Evolutionary conservation across 768 basidiomycete genomes (phyloP), one percentile per base, ranked within the genome.

Genomic region (Mycena vitilis): DNA sequence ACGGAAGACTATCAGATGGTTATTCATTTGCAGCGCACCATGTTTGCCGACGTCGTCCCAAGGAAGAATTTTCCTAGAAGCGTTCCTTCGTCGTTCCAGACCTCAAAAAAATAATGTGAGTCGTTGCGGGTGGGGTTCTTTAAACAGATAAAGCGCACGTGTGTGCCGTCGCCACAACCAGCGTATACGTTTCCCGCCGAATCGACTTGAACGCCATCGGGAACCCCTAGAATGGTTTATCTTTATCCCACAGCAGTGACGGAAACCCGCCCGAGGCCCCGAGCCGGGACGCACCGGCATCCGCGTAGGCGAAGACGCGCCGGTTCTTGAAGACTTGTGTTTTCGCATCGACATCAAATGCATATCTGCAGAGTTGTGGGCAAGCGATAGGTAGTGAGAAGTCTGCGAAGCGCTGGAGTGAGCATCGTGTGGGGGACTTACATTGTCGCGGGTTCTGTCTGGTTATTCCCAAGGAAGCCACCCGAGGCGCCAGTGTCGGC

Each of bases 171-270:
- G n/a, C 87, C 90, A 63, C 86, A 87, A 2, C 88, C 89, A 0
- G 88, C 81, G 73, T 88, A 93, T 0, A 93, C 85, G 69, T 93
- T 92, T 0, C 90, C 90, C 0, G 82, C 75, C 5, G 79, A 79
- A 72, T 94, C 92, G 1, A 90, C 81, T 72, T 90, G 87, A 12
- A 92, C 77, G 13, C 91, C 91, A 66, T 93, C 91, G 8, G 91
- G 86, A 38, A 61, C 37, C 25, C 25, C 13, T 53, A 13, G 6
- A 40, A 40, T 40, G 40, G 40, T 40, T 40, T 30, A 30, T 30
- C 30, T 30, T 30, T 30, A 30, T 30, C 30, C 30, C 30, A 30
- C 30, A 30, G 30, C 30, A 30, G 30, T 30, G 2, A 30, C 30
- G 30, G 30, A 30, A 30, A 30, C 30, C 30, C 30, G 30, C 30